Percentiles rank a stretch among this genome's conserved stretches.
phyloP scores from a whole-genome alignment of 2,329 filamentous ascomycete species.

The Didymella segeticola region DNA sequence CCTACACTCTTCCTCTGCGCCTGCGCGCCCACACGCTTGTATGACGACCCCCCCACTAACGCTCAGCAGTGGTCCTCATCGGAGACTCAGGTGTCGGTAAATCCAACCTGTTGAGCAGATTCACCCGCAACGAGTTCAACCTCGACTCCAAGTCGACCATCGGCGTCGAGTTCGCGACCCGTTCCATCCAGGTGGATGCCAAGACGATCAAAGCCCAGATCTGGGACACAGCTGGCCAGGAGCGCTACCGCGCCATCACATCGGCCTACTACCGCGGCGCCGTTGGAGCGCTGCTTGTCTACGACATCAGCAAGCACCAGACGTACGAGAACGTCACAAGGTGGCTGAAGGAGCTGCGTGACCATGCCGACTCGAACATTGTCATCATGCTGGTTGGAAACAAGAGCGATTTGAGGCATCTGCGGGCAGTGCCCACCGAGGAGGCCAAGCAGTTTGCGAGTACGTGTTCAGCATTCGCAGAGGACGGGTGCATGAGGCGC shows the following conservation, averaged over 20 bases:
- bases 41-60: constrained; percentile 45
- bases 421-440: constrained; percentile 95
- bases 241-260: constrained; percentile 98
- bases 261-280: constrained; percentile 99
- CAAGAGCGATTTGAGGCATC: constrained; percentile 99
- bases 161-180: constrained; percentile 98
- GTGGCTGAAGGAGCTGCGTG: constrained; percentile 98
- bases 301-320: constrained; percentile 99
- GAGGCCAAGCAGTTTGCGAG: constrained; percentile 98
- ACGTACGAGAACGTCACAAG: constrained; percentile 99
- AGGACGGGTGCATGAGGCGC: not conserved
- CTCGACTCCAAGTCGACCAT: constrained; percentile 99
- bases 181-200: constrained; percentile 97
- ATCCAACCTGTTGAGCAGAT: constrained; percentile 98
- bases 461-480: constrained; percentile 55
- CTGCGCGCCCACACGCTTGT: not conserved
- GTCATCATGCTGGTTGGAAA: constrained; percentile 99
- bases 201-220: constrained; percentile 99
- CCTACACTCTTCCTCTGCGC: constrained; percentile 23
- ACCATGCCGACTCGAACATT: constrained; percentile 98
- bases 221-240: constrained; percentile 99
- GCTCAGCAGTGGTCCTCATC: constrained; percentile 84
- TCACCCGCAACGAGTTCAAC: constrained; percentile 99
- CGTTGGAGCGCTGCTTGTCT: constrained; percentile 95
- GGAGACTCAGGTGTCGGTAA: constrained; percentile 99